phyloP scores from a whole-genome alignment of 768 basidiomycete genomes.

The Sarcodon sp. region DNA sequence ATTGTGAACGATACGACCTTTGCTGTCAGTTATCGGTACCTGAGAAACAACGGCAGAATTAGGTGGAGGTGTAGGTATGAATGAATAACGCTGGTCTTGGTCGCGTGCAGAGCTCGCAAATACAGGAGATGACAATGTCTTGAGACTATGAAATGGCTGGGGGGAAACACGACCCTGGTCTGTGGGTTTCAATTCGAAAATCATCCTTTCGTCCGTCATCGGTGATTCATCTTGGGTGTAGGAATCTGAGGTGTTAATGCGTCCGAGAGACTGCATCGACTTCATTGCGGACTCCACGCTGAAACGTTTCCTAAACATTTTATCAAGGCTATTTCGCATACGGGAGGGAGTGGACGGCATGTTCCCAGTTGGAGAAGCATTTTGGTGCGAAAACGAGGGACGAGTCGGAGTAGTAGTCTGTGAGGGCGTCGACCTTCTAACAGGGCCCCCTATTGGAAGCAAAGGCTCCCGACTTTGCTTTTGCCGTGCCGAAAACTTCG shows the following conservation, averaged over 20 bases:
- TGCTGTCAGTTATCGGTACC: slow-evolving; percentile 16
- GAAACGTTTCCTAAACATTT: slow-evolving; percentile 38
- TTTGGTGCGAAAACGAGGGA: slow-evolving; percentile 13
- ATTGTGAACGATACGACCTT: slow-evolving; percentile 32
- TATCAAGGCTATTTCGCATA: slow-evolving; percentile 50
- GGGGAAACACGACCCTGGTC: slow-evolving; percentile 6
- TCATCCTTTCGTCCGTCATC: slow-evolving; percentile 9
- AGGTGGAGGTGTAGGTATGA: slow-evolving; percentile 17
- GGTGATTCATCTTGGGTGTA: slow-evolving; percentile 5
- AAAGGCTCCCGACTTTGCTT: slow-evolving; percentile 69
- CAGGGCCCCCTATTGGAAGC: slow-evolving; percentile 35
- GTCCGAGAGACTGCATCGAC: slow-evolving; percentile 10
- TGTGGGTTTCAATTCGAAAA: slow-evolving; percentile 13
- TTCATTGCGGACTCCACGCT: slow-evolving; percentile 19
- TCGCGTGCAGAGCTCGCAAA: slow-evolving; percentile 8
- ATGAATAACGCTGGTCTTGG: slow-evolving; percentile 7
- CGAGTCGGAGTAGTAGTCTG: slow-evolving; percentile 8
- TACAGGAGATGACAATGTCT: slow-evolving; percentile 2
- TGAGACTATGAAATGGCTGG: too few species aligned
- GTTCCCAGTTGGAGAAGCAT: slow-evolving; percentile 13
- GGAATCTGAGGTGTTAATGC: slow-evolving; percentile 7
- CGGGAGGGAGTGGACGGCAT: slow-evolving; percentile 19
- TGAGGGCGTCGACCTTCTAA: slow-evolving; percentile 2
- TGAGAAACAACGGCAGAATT: slow-evolving; percentile 20
- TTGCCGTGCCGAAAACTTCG: slow-evolving; percentile 20